Conservation (phyloP, 495 filamentous ascomycete genomes). For the Aspergillus ellipticus region DNA sequence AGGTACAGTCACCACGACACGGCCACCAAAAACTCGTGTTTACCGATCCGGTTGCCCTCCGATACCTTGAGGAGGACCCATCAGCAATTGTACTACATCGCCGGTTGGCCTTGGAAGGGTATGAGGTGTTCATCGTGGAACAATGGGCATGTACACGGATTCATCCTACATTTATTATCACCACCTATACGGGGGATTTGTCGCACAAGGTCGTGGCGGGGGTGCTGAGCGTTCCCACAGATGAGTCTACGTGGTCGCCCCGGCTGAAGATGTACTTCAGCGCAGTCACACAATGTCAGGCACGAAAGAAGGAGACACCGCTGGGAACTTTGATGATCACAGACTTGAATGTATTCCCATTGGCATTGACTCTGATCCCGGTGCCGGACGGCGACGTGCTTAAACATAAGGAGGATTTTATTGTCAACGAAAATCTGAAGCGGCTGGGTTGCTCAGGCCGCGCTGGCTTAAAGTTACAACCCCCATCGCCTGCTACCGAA, state of each 20-base stretch:
- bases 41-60: constrained; percentile 70
- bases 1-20: constrained; percentile 17
- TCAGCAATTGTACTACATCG: constrained; percentile 72
- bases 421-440: constrained; percentile 94
- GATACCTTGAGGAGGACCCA: constrained; percentile 86
- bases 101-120: constrained; percentile 66
- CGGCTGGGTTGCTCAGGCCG: constrained; percentile 87
- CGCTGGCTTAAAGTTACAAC: constrained; percentile 72
- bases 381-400: constrained; percentile 84
- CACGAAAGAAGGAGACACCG: constrained; percentile 73
- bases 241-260: constrained; percentile 77
- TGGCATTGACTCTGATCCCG: constrained; percentile 79
- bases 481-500: constrained; percentile 72
- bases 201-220: constrained; percentile 72
- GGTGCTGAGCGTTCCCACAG: constrained; percentile 78
- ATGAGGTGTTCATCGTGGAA: constrained; percentile 92
- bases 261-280: constrained; percentile 80
- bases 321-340: constrained; percentile 89
- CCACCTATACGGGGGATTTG: constrained; percentile 86
- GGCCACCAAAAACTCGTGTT: constrained; percentile 59
- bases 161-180: constrained; percentile 88
- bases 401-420: constrained; percentile 77
- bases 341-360: constrained; percentile 86
- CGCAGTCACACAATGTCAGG: constrained; percentile 77
- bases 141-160: constrained; percentile 95